Evolutionary conservation across 2,329 filamentous ascomycete genomes (phyloP), one percentile per base, ranked within the genome.

Genomic region (Helicocarpus griseus): DNA sequence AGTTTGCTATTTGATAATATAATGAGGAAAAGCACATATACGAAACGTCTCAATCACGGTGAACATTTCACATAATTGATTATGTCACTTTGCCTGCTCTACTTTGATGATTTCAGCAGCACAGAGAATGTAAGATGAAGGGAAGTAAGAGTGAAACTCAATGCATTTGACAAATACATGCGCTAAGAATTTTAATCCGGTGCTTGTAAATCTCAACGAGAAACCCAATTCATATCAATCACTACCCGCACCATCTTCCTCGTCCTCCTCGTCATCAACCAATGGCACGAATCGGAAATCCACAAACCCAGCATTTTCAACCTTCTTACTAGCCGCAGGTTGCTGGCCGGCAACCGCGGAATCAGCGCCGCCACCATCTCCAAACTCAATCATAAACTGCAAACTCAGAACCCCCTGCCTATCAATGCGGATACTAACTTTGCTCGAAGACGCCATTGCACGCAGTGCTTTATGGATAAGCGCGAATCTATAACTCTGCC

Each of bases 321-420:
- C 57, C 19, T 53, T 49, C 13, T 53, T 54, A 11, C 59, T 57
- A 36, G 57, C 60, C 22, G 59, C 54, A 26, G 53, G 26, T 41
- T 57, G 57, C 5, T 28, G 45, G n/a, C 46, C 36, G 28, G 54
- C 58, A 44, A 62, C 58, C 19, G 57, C 50, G 14, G 58, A 57
- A 21, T 59, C 60, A 38, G 49, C 50, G 40, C 57, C 53, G 7
- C 54, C 54, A 40, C 79, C 78, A 5, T 79, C 79, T 55, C 93
- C 88, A 39, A 90, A 77, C 64, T 96, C 89, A 14, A 98, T 85
- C 86, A 98, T 93, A 62, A 97, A 96, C 64, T 98, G 93, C 65
- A 97, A 72, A 68, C 88, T 96, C 57, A 98, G 69, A 28, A 98
- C 91, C 0, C 93, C 91, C 65, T 95, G 88, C 1, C 80, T 77